Conservation (phyloP, 2,329 filamentous ascomycete species). For the Clarireedia sp. region DNA sequence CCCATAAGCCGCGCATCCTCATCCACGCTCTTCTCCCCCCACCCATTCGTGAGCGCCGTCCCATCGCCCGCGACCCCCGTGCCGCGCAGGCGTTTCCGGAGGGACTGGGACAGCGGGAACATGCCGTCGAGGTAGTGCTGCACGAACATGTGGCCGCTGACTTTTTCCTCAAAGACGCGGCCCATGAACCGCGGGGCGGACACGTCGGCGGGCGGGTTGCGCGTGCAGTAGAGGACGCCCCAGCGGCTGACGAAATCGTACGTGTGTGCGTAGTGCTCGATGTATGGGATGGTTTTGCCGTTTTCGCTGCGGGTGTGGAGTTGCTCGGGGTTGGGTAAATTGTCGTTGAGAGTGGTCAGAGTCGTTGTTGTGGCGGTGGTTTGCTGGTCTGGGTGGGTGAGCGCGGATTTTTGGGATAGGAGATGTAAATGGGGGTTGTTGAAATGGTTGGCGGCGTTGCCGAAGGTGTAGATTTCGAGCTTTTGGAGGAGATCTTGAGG, state of each 20-base stretch:
- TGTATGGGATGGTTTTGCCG: conserved; percentile 50
- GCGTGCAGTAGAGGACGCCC: conserved; percentile 61
- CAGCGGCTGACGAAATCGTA: conserved; percentile 67
- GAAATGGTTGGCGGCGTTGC: conserved; percentile 72
- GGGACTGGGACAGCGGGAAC: conserved; percentile 23
- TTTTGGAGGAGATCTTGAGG: conserved; percentile 57
- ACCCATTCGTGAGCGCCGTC: conserved; percentile 3
- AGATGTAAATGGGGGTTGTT: conserved; percentile 61
- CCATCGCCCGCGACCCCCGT: conserved; percentile 15
- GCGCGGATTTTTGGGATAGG: conserved; percentile 35
- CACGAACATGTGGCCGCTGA: conserved; percentile 27
- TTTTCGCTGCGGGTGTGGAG: not conserved
- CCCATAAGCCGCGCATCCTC: conserved; percentile 20
- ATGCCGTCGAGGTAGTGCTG: conserved; percentile 30
- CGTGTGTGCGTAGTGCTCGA: conserved; percentile 74
- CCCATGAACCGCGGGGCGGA: conserved; percentile 24
- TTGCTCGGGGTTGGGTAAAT: not conserved
- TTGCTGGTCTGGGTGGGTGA: conserved; percentile 32
- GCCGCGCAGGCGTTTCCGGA: conserved; percentile 9
- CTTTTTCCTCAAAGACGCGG: conserved; percentile 19
- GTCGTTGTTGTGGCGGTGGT: conserved; percentile 29
- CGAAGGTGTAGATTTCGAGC: conserved; percentile 72
- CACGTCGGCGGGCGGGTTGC: conserved; percentile 2
- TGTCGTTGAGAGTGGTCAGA: not conserved
- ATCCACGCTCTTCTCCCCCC: not conserved